Evolutionary conservation across 140 eudicot genomes (phyloP).

Genomic region (Anethum foeniculum): DNA sequence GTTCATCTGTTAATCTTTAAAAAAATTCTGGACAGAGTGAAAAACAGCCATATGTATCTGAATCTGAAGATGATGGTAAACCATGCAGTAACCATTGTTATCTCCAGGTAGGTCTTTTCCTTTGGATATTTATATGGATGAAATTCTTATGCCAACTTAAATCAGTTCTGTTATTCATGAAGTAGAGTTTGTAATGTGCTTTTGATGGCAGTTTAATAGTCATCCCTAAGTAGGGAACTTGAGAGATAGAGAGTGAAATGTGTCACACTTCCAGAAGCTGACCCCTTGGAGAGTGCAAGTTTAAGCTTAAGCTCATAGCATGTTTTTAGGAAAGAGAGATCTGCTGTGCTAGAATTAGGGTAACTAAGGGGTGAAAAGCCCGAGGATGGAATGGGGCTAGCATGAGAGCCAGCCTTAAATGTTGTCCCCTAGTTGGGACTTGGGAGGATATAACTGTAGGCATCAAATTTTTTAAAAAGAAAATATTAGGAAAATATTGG

Average conservation of each 20-base stretch:
- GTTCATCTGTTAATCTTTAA: background rate
- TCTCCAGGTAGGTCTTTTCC: conserved; percentile 46
- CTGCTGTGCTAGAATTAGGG: background rate
- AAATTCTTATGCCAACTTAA: background rate
- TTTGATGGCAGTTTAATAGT: background rate
- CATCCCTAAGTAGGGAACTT: too few relatives aligned
- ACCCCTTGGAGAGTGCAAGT: background rate
- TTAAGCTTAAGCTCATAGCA: background rate
- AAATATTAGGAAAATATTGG: background rate
- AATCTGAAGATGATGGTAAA: conserved; percentile 55
- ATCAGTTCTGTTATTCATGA: background rate
- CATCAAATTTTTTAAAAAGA: background rate
- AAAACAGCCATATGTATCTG: conserved; percentile 44
- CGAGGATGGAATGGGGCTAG: background rate
- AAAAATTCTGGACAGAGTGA: conserved; percentile 46
- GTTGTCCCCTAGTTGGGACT: background rate
- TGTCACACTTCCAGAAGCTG: background rate
- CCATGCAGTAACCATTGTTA: conserved; percentile 81
- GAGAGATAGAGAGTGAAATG: background rate
- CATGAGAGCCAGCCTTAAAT: conserved; percentile 2
- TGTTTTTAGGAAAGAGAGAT: background rate
- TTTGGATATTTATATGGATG: background rate
- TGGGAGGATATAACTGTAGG: background rate
- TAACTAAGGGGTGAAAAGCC: background rate
- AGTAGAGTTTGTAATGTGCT: background rate